Evolutionary conservation across 495 filamentous ascomycete genomes (phyloP).

Genomic region (Aspergillus incahuasiensis): DNA sequence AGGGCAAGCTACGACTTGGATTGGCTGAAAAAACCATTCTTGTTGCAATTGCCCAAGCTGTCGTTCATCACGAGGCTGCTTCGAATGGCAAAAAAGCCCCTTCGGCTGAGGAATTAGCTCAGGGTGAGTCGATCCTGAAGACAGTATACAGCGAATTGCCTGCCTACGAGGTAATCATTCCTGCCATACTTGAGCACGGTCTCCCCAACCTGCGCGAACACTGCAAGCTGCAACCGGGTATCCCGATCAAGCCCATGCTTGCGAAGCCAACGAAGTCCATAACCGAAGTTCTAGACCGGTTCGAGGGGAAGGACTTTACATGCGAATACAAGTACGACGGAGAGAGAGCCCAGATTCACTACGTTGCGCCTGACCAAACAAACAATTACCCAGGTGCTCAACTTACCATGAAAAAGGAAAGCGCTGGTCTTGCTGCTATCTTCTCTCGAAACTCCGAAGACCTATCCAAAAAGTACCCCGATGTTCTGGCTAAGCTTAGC

Average conservation of each 20-base stretch:
- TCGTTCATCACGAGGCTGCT: conserved; percentile 74
- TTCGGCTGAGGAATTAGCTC: conserved; percentile 66
- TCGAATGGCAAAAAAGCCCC: conserved; percentile 62
- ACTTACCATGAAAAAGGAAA: conserved; percentile 46
- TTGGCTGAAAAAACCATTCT: conserved; percentile 90
- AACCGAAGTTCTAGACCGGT: conserved; percentile 93
- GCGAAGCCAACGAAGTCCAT: conserved; percentile 99
- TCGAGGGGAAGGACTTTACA: conserved; percentile 91
- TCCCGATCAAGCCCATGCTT: conserved; percentile 97
- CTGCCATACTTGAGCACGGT: conserved; percentile 78
- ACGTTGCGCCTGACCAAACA: conserved; percentile 75
- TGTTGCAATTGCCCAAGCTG: conserved; percentile 80
- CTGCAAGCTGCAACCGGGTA: conserved; percentile 90
- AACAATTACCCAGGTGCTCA: conserved; percentile 55
- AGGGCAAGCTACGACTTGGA: conserved; percentile 88
- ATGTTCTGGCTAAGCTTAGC: conserved; percentile 81
- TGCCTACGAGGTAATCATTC: conserved; percentile 92
- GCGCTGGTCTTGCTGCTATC: conserved; percentile 71
- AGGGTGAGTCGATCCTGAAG: conserved; percentile 82
- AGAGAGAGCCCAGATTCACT: conserved; percentile 95
- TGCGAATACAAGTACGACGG: conserved; percentile 99
- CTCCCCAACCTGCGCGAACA: conserved; percentile 73
- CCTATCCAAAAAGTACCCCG: conserved; percentile 93
- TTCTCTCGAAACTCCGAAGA: conserved; percentile 98
- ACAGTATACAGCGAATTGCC: conserved; percentile 91